Conservation (phyloP, 805 yeast genomes). For the Torulaspora franciscae region DNA sequence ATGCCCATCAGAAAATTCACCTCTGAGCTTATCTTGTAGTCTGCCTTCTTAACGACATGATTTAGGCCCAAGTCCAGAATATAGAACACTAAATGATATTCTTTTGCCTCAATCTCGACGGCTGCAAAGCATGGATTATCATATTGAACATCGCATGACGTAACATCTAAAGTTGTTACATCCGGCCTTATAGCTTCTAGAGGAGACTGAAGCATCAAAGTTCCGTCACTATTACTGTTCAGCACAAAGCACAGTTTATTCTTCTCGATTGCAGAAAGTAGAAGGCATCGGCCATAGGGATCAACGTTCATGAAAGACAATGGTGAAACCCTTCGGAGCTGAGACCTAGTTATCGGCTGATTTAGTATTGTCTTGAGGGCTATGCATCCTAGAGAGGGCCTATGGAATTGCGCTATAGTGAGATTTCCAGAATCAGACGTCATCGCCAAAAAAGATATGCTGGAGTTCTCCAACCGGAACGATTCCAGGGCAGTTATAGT, state of each 20-base stretch:
- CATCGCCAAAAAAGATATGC: slow-evolving; percentile 55
- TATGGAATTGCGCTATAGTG: slow-evolving; percentile 45
- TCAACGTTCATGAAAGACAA: slow-evolving; percentile 70
- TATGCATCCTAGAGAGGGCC: slow-evolving; percentile 2
- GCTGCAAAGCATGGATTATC: slow-evolving; percentile 85
- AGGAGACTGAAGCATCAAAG: slow-evolving; percentile 60
- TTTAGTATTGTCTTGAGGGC: slow-evolving; percentile 43
- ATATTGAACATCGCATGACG: slow-evolving; percentile 67
- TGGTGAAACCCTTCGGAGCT: slow-evolving; percentile 69
- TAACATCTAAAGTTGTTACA: slow-evolving; percentile 47
- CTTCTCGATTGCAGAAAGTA: slow-evolving; percentile 69
- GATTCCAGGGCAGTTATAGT: slow-evolving; percentile 50
- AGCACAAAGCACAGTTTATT: slow-evolving; percentile 67
- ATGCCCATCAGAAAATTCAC: slow-evolving; percentile 57
- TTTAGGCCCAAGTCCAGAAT: slow-evolving; percentile 84
- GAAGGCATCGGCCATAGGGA: slow-evolving; percentile 62
- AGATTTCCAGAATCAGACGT: slow-evolving; percentile 80
- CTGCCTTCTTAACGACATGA: slow-evolving; percentile 53
- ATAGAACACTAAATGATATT: slow-evolving; percentile 54
- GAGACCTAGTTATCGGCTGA: slow-evolving; percentile 70
- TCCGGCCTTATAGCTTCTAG: slow-evolving; percentile 56
- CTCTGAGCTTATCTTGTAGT: slow-evolving; percentile 33
- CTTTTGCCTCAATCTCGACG: slow-evolving; percentile 53
- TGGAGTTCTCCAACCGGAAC: slow-evolving; percentile 49
- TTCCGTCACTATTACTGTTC: slow-evolving; percentile 45